Conservation (phyloP, 2,329 filamentous ascomycete species). For the Metarhizium rileyi region DNA sequence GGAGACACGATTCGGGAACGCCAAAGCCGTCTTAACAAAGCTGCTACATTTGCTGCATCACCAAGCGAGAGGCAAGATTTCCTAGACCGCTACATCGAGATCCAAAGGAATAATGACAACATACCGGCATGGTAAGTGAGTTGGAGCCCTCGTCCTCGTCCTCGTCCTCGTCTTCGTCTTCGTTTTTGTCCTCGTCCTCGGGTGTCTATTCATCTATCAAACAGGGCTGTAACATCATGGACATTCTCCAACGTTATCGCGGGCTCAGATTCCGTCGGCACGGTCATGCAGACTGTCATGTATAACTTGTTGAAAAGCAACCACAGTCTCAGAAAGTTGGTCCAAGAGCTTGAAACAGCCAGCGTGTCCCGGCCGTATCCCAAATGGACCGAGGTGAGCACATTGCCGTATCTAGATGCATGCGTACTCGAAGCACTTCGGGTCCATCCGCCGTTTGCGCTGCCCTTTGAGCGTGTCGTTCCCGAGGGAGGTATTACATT, state of each 20-base stretch:
- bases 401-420: slow-evolving; percentile 20
- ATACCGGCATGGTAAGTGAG: slow-evolving; percentile 1
- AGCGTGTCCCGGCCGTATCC: slow-evolving; percentile 17
- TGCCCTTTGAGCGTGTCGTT: slow-evolving; percentile 1
- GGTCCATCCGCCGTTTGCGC: not conserved
- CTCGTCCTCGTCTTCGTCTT: too few relatives aligned
- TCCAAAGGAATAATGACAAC: slow-evolving; percentile 1
- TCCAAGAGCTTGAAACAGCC: slow-evolving; percentile 17
- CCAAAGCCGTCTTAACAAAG: not conserved
- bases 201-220: not conserved
- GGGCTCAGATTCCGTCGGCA: slow-evolving; percentile 20
- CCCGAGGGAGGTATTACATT: not conserved
- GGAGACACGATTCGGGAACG: slow-evolving; percentile 20
- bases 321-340: slow-evolving; percentile 14
- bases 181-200: too few relatives aligned
- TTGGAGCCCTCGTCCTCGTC: too few relatives aligned
- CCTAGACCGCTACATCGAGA: slow-evolving; percentile 11
- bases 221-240: slow-evolving; percentile 18
- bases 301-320: slow-evolving; percentile 19
- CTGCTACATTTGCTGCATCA: not conserved
- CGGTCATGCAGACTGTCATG: slow-evolving; percentile 17
- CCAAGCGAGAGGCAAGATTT: slow-evolving; percentile 6
- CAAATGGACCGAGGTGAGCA: slow-evolving; percentile 16
- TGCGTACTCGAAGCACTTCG: slow-evolving; percentile 1
- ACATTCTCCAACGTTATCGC: slow-evolving; percentile 18